phyloP scores from a whole-genome alignment of 768 basidiomycete species.

The Pleurotus eryngii region DNA sequence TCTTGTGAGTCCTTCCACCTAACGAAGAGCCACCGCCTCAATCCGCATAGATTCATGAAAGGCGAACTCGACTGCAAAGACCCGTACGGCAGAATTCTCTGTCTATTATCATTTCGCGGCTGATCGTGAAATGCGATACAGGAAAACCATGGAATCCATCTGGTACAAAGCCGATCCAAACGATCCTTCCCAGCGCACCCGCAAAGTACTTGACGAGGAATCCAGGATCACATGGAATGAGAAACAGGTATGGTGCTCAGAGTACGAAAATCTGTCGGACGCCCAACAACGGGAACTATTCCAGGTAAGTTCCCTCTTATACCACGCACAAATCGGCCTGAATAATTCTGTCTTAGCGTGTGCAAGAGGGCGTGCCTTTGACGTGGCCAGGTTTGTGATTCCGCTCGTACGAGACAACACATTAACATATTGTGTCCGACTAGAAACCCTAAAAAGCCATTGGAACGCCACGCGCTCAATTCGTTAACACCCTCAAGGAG shows the following conservation, averaged over 20 bases:
- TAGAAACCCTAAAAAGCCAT: slow-evolving; percentile 72
- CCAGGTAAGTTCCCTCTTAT: slow-evolving; percentile 40
- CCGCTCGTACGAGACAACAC: background rate
- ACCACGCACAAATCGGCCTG: no score
- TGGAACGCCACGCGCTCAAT: slow-evolving; percentile 49
- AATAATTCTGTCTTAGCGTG: slow-evolving; percentile 41
- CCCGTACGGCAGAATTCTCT: no score
- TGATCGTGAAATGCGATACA: background rate
- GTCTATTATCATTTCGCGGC: background rate
- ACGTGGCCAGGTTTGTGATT: slow-evolving; percentile 56
- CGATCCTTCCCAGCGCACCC: no score
- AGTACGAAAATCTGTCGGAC: slow-evolving; percentile 60
- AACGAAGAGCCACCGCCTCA: background rate
- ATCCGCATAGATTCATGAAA: slow-evolving; percentile 54
- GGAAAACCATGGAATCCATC: slow-evolving; percentile 4
- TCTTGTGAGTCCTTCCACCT: slow-evolving; percentile 40
- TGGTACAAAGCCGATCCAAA: background rate
- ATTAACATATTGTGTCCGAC: background rate
- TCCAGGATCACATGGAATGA: slow-evolving; percentile 14
- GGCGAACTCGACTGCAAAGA: slow-evolving; percentile 25
- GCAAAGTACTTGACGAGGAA: no score
- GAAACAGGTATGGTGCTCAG: slow-evolving; percentile 81
- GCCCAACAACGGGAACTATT: slow-evolving; percentile 66
- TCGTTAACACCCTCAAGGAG: slow-evolving; percentile 55
- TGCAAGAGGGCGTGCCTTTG: slow-evolving; percentile 75